phyloP scores from a whole-genome alignment of 768 basidiomycete genomes.

The Lactarius sanguifluus region DNA sequence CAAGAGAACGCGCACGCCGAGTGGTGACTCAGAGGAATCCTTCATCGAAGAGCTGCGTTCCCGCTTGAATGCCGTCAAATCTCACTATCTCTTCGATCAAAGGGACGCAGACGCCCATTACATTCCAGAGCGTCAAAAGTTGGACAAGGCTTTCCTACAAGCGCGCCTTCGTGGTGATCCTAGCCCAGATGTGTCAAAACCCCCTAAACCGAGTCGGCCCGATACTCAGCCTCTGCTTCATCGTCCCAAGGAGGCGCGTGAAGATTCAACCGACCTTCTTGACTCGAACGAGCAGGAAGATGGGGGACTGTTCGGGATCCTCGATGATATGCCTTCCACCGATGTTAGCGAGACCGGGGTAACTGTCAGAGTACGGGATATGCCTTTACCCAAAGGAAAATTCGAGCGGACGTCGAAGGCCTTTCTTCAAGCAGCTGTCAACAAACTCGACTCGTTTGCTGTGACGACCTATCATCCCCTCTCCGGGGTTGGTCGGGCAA shows the following conservation, averaged over 20 bases:
- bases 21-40: conserved; percentile 34
- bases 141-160: conserved; percentile 46
- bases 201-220: not conserved
- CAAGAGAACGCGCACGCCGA: conserved; percentile 37
- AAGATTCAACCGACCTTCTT: conserved; percentile 45
- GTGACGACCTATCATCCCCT: conserved; percentile 64
- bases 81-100: conserved; percentile 70
- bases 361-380: conserved; percentile 58
- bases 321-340: conserved; percentile 63
- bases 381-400: conserved; percentile 82
- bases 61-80: conserved; percentile 48
- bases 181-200: not conserved
- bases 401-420: conserved; percentile 79
- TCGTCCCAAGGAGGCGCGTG: conserved; percentile 22
- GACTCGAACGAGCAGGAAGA: conserved; percentile 49
- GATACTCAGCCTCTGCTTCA: conserved; percentile 11
- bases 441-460: conserved; percentile 72
- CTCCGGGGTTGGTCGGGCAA: conserved; percentile 72
- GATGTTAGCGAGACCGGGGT: conserved; percentile 56
- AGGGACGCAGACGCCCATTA: conserved; percentile 62
- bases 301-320: conserved; percentile 69
- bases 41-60: conserved; percentile 43
- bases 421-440: conserved; percentile 65
- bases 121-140: conserved; percentile 51
- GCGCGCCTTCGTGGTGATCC: conserved; percentile 40